Percentiles rank a stretch among this genome's conserved stretches.
phyloP scores from a whole-genome alignment of 345 rosid genomes.

The Adansonia digitata region DNA sequence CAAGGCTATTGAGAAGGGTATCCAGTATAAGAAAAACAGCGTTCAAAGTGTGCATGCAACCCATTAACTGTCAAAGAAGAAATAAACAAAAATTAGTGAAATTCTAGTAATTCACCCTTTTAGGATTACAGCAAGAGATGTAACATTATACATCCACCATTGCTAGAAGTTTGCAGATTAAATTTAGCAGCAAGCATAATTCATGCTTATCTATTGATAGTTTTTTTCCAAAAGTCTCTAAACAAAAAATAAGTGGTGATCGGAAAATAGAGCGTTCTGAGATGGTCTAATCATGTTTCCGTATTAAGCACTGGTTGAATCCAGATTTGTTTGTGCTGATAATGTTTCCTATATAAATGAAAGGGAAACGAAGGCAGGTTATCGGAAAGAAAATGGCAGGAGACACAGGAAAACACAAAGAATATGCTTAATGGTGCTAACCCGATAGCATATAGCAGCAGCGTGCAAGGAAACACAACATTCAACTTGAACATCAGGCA shows the following conservation, averaged over 20 bases:
- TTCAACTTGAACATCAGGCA: not conserved
- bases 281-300: not conserved
- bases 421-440: not conserved
- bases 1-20: constrained; percentile 62
- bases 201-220: not conserved
- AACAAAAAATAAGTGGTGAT: not conserved
- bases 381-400: not conserved
- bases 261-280: not conserved
- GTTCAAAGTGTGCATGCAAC: constrained; percentile 72
- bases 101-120: not conserved
- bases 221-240: not conserved
- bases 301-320: not conserved
- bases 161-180: not conserved
- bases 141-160: not conserved
- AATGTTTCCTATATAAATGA: too few relatives aligned
- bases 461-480: not conserved
- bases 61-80: constrained; percentile 58
- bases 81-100: not conserved
- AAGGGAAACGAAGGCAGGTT: not conserved
- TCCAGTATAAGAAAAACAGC: constrained; percentile 62
- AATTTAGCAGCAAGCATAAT: not conserved
- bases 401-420: not conserved
- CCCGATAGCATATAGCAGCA: not conserved
- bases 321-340: not conserved
- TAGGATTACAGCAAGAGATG: not conserved